These are phyloP conservation scores for Apiospora koreana DNA, from an alignment of 2,329 filamentous ascomycete species.

Conservation along the genomic window DNA sequence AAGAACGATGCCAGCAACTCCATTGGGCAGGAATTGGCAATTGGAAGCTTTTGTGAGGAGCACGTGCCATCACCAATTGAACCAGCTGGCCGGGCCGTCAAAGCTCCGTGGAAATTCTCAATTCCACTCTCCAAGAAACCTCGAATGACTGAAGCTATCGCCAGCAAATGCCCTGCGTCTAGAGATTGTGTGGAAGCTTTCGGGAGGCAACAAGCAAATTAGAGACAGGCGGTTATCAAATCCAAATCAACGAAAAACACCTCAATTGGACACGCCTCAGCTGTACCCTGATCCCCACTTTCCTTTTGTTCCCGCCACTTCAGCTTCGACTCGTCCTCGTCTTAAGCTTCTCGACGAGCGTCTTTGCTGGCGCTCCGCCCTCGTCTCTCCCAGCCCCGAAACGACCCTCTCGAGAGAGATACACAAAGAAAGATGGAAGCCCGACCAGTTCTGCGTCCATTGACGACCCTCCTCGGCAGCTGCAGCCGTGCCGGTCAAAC, in stretches of 20 bases:
- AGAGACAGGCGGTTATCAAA: not conserved
- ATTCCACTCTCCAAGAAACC: not conserved
- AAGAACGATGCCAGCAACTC: not conserved
- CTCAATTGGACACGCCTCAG: not conserved
- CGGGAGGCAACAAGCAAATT: not conserved
- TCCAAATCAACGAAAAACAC: not conserved
- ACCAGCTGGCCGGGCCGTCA: not conserved
- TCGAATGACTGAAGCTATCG: conserved; percentile 5
- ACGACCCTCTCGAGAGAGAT: conserved; percentile 14
- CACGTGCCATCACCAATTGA: not conserved
- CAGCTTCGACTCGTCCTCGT: not conserved
- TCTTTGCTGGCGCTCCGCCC: not conserved
- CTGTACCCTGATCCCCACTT: not conserved
- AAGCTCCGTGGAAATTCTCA: conserved; percentile 9
- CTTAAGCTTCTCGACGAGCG: not conserved
- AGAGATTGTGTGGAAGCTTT: not conserved
- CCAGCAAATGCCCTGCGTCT: not conserved
- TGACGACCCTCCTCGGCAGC: conserved; percentile 18
- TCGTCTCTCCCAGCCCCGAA: not conserved
- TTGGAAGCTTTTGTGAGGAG: not conserved
- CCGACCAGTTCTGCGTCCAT: conserved; percentile 15
- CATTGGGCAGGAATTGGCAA: not conserved
- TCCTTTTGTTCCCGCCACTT: not conserved
- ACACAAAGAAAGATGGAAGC: conserved; percentile 4
- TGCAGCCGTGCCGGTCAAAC: conserved; percentile 14